phyloP scores from a whole-genome alignment of 2,329 filamentous ascomycete genomes.

The Blumeria graminis region DNA sequence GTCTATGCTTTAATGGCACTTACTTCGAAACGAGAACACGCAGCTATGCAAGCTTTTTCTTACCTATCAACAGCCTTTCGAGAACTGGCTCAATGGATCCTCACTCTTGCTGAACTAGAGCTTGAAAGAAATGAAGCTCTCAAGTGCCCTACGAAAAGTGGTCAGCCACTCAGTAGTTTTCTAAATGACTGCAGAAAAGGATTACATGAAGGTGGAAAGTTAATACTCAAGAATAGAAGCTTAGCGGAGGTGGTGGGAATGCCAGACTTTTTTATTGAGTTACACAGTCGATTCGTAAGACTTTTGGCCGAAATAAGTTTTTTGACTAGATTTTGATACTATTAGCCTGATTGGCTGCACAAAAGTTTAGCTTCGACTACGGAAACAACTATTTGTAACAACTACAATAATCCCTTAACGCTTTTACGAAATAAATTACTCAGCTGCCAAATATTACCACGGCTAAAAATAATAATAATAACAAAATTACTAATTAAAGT shows the following conservation, averaged over 20 bases:
- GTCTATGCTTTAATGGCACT: conserved; percentile 43
- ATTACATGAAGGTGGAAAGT: conserved; percentile 12
- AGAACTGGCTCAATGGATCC: conserved; percentile 41
- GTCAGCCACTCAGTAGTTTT: conserved; percentile 9
- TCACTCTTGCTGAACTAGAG: conserved; percentile 36
- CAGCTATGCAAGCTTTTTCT: conserved; percentile 41
- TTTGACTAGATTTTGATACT: conserved; percentile 4
- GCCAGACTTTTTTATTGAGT: conserved; percentile 43
- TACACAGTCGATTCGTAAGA: conserved; percentile 38
- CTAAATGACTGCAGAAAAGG: conserved; percentile 11
- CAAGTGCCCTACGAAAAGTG: conserved; percentile 2
- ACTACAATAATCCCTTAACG: too few relatives aligned
- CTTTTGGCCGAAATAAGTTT: conserved; percentile 26
- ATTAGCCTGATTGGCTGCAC: too few relatives aligned
- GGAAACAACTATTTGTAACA: too few relatives aligned
- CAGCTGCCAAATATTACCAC: too few relatives aligned
- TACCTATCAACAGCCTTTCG: conserved; percentile 36
- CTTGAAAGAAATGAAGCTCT: conserved; percentile 22
- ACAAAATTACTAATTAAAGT: too few relatives aligned
- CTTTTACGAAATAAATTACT: too few relatives aligned
- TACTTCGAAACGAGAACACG: conserved; percentile 37
- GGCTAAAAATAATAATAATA: too few relatives aligned
- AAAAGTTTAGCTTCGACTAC: too few relatives aligned
- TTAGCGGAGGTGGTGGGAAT: conserved; percentile 40
- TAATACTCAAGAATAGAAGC: conserved; percentile 33